Evolutionary conservation across 352 stramenopile genomes (phyloP).

Genomic region (Pythium monospermum): DNA sequence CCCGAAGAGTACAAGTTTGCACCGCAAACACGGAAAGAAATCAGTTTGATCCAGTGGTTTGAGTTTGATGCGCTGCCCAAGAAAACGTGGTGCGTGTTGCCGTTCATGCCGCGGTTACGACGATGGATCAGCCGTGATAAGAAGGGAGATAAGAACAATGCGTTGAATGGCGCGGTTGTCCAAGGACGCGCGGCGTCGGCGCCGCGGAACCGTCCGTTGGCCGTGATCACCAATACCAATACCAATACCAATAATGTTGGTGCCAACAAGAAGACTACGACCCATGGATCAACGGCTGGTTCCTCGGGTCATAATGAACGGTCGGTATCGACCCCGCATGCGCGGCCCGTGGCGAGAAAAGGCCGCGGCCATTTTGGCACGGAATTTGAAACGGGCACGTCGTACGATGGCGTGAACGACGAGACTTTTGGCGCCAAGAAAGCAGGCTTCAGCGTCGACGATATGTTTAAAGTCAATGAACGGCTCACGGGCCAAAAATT

Average conservation of each 20-base stretch:
- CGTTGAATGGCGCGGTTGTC: background rate
- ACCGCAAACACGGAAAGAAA: constrained; percentile 94
- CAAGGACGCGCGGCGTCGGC: constrained; percentile 58
- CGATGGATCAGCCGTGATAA: constrained; percentile 88
- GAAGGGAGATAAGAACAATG: constrained; percentile 7
- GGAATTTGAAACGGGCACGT: constrained; percentile 71
- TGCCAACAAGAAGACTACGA: constrained; percentile 38
- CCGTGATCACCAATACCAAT: constrained; percentile 33
- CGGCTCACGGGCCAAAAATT: constrained; percentile 89
- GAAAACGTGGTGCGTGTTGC: constrained; percentile 92
- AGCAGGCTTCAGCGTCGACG: constrained; percentile 87
- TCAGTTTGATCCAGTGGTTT: constrained; percentile 91
- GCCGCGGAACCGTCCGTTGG: constrained; percentile 61
- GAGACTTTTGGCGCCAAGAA: constrained; percentile 82
- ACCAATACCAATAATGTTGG: no score
- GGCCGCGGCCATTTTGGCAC: constrained; percentile 79
- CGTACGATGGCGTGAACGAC: constrained; percentile 83
- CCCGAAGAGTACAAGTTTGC: constrained; percentile 90
- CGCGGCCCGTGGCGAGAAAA: constrained; percentile 33
- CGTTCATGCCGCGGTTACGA: constrained; percentile 87
- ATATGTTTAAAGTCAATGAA: constrained; percentile 96
- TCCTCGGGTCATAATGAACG: no score
- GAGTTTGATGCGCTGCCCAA: constrained; percentile 86
- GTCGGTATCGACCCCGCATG: constrained; percentile 72
- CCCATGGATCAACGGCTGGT: no score